phyloP scores from a whole-genome alignment of 2,329 filamentous ascomycete genomes.

The Rutstroemia sp. region DNA sequence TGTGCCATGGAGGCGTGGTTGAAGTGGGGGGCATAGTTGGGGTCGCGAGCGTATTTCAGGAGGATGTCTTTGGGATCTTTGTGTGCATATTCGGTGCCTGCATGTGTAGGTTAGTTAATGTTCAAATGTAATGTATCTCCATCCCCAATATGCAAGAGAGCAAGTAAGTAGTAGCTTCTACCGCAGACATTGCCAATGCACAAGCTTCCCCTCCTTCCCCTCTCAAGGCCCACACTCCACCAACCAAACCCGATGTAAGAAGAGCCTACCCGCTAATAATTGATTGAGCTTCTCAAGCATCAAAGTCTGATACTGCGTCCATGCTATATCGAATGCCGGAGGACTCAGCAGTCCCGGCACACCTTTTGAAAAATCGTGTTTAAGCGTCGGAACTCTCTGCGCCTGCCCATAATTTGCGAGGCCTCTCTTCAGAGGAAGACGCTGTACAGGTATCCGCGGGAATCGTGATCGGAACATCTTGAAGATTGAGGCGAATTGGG shows the following conservation, averaged over 20 bases:
- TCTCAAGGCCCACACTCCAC: neutral
- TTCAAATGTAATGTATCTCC: too few species aligned
- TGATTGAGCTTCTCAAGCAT: conserved; percentile 71
- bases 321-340: conserved; percentile 67
- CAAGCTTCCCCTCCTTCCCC: too few species aligned
- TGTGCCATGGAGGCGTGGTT: conserved; percentile 95
- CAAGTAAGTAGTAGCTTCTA: too few species aligned
- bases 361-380: conserved; percentile 40
- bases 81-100: conserved; percentile 19
- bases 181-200: too few species aligned
- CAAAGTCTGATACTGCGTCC: conserved; percentile 72
- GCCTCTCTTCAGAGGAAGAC: neutral
- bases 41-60: conserved; percentile 70
- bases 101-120: conserved; percentile 7
- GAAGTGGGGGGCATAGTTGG: conserved; percentile 72
- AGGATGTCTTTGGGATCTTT: conserved; percentile 53
- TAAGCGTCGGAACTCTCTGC: conserved; percentile 35
- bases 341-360: conserved; percentile 66
- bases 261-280: conserved; percentile 58
- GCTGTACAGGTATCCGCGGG: conserved; percentile 25
- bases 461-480: conserved; percentile 28
- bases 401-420: neutral
- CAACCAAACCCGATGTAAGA: neutral
- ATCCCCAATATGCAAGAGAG: too few species aligned
- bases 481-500: neutral